These are phyloP conservation scores for Fraxinus americana DNA, from an alignment of 257 asterid species.

Conservation along the genomic window DNA sequence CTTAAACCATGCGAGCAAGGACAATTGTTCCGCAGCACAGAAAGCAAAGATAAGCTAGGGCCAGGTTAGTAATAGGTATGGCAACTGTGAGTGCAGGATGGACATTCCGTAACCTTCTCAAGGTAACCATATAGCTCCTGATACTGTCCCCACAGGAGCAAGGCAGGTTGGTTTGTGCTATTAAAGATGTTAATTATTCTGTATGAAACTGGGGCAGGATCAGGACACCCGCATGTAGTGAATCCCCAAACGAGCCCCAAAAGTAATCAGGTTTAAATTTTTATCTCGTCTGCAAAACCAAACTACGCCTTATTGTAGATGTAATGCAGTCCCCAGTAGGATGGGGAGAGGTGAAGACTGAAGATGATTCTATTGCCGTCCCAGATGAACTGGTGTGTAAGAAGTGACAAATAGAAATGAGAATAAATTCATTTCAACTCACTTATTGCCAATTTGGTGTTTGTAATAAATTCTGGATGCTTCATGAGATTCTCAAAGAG, in stretches of 20 bases:
- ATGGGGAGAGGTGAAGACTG: not conserved
- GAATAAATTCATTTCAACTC: slow-evolving; percentile 38
- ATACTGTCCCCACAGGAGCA: not conserved
- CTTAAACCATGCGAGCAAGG: not conserved
- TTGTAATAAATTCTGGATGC: slow-evolving; percentile 68
- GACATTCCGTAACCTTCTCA: not conserved
- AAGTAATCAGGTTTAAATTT: not conserved
- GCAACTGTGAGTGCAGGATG: not conserved
- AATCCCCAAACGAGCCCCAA: not conserved
- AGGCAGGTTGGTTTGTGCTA: not conserved
- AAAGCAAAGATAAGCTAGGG: not conserved
- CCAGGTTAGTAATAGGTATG: not conserved
- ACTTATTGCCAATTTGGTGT: slow-evolving; percentile 89
- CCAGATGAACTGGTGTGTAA: not conserved
- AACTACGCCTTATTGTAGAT: not conserved
- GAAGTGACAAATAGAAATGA: not conserved
- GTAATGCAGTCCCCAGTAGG: not conserved
- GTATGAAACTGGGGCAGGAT: not conserved
- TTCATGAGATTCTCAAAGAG: slow-evolving; percentile 90
- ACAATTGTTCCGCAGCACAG: not conserved
- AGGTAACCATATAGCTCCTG: not conserved
- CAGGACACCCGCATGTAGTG: not conserved
- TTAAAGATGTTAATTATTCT: not conserved
- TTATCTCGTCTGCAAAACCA: not conserved
- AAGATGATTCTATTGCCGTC: not conserved